phyloP scores from a whole-genome alignment of 1,284 basidiomycete genomes.

The Rhodotorula glutinis region DNA sequence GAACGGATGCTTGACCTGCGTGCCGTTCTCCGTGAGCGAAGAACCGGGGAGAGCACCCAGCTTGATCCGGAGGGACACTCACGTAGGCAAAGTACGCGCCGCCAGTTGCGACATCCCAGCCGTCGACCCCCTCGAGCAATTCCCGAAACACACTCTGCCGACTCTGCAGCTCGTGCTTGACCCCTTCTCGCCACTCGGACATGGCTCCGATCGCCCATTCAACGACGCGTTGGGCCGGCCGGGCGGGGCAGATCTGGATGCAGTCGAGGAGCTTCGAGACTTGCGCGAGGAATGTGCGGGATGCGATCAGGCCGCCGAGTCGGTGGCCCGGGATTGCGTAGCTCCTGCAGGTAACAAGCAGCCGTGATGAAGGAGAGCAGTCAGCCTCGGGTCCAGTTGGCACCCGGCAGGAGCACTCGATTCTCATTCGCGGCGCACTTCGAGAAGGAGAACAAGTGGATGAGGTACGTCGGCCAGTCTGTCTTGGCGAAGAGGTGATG shows the following conservation, averaged over 20 bases:
- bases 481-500: conserved; percentile 35
- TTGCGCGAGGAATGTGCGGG: conserved; percentile 58
- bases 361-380: too few species aligned
- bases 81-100: conserved; percentile 49
- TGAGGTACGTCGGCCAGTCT: conserved; percentile 63
- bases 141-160: conserved; percentile 61
- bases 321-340: conserved; percentile 83
- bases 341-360: conserved; percentile 56
- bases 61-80: not conserved
- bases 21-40: not conserved
- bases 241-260: conserved; percentile 70
- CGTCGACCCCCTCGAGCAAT: conserved; percentile 42
- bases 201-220: conserved; percentile 45
- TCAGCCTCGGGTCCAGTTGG: not conserved
- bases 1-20: conserved; percentile 63
- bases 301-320: conserved; percentile 70
- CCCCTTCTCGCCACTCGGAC: conserved; percentile 53
- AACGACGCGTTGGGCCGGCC: conserved; percentile 66
- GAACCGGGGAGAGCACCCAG: not conserved
- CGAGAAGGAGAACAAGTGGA: conserved; percentile 71
- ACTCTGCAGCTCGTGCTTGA: conserved; percentile 56
- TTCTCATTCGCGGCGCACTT: conserved; percentile 40
- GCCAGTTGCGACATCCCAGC: conserved; percentile 46
- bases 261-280: conserved; percentile 70
- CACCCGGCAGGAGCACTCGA: not conserved